Conservation (phyloP, 2,329 filamentous ascomycete species). For the Trichophyton simii region DNA sequence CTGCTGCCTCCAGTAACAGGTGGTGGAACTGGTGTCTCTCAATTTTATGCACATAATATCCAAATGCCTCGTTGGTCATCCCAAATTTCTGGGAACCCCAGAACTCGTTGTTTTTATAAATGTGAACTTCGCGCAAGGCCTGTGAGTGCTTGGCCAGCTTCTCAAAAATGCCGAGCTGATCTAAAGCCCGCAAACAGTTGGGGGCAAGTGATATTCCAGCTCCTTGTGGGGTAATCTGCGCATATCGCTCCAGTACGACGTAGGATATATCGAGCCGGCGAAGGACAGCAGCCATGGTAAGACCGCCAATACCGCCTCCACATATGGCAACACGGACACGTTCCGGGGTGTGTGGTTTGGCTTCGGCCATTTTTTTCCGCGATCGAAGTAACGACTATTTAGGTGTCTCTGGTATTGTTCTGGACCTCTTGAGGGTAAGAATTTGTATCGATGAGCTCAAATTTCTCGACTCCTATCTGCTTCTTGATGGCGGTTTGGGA, state of each 20-base stretch:
- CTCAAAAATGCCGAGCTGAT: conserved; percentile 7
- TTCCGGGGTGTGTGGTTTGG: background rate
- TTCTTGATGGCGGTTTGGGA: background rate
- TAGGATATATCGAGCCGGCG: conserved; percentile 7
- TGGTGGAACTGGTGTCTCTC: conserved; percentile 8
- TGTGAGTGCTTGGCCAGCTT: conserved; percentile 5
- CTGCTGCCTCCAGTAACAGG: conserved; percentile 6
- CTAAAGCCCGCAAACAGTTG: conserved; percentile 8
- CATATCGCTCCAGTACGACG: conserved; percentile 7
- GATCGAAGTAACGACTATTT: background rate
- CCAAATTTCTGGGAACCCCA: conserved; percentile 7
- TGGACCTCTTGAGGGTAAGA: background rate
- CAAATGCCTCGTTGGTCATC: conserved; percentile 6
- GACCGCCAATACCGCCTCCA: conserved; percentile 8
- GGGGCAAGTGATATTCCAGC: conserved; percentile 8
- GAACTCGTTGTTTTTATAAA: conserved; percentile 7
- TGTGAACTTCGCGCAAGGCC: conserved; percentile 2
- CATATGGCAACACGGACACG: conserved; percentile 5
- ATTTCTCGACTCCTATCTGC: background rate
- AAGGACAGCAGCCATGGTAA: conserved; percentile 6
- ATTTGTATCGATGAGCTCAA: background rate
- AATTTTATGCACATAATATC: conserved; percentile 7
- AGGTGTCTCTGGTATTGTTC: background rate
- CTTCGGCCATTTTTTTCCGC: background rate
- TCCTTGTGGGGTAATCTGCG: conserved; percentile 7